These are phyloP conservation scores for Sugiyamaella boreocaroliniensis DNA, from an alignment of 805 yeast species.

Conservation along the genomic window DNA sequence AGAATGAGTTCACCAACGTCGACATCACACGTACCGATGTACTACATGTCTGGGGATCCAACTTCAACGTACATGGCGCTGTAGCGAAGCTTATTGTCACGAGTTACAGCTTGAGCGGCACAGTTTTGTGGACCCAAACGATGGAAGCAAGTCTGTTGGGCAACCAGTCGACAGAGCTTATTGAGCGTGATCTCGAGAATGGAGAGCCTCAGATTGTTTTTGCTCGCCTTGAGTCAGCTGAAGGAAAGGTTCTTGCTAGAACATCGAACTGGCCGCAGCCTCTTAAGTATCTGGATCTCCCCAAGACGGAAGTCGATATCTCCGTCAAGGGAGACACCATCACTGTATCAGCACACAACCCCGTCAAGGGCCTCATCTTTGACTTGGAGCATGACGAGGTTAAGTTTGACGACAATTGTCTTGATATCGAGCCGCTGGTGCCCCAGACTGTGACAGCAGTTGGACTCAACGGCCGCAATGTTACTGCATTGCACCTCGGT, in stretches of 20 bases:
- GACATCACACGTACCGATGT: background rate
- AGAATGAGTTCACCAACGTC: slow-evolving; percentile 4
- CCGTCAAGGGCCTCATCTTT: slow-evolving; percentile 7
- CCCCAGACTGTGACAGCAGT: slow-evolving; percentile 8
- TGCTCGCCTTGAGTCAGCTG: slow-evolving; percentile 12
- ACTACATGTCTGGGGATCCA: slow-evolving; percentile 4
- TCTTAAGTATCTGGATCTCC: slow-evolving; percentile 34
- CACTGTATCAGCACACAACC: slow-evolving; percentile 1
- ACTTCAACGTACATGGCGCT: background rate
- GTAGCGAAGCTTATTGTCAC: background rate
- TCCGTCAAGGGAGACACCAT: slow-evolving; percentile 1
- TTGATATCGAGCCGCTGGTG: slow-evolving; percentile 11
- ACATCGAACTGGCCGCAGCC: slow-evolving; percentile 46
- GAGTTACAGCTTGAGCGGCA: slow-evolving; percentile 3
- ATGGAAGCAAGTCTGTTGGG: background rate
- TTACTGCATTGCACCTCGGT: slow-evolving; percentile 1
- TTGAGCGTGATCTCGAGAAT: background rate
- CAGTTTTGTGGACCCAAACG: background rate
- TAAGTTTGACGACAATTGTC: slow-evolving; percentile 7
- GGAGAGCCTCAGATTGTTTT: background rate
- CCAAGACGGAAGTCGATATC: slow-evolving; percentile 11
- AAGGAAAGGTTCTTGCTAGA: slow-evolving; percentile 25
- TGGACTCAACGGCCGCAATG: slow-evolving; percentile 5
- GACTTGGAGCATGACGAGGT: slow-evolving; percentile 9
- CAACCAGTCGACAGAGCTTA: slow-evolving; percentile 2